Evolutionary conservation across 2,329 filamentous ascomycete genomes (phyloP).

Genomic region (Ceratocystiopsis sp.): DNA sequence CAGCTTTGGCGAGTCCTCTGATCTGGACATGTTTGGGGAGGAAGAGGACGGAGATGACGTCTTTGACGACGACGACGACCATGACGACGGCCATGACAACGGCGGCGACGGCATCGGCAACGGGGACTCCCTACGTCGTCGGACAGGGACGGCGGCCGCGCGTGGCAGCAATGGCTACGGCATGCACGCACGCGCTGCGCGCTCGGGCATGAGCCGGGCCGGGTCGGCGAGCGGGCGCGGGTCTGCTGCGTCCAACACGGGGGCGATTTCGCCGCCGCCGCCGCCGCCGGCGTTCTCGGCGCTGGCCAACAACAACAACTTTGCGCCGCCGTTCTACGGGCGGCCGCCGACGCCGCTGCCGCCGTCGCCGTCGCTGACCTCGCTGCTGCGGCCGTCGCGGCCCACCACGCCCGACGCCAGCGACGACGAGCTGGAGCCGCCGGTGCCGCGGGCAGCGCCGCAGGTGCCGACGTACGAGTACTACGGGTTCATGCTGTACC

Average conservation of each 20-base stretch:
- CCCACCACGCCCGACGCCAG: constrained; percentile 86
- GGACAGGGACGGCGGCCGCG: constrained; percentile 16
- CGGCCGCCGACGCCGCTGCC: constrained; percentile 88
- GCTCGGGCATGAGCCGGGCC: too few relatives aligned
- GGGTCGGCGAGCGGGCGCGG: not conserved
- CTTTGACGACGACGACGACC: constrained; percentile 19
- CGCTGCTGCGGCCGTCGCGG: constrained; percentile 74
- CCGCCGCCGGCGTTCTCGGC: constrained; percentile 10
- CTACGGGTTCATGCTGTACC: constrained; percentile 94
- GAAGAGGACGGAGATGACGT: constrained; percentile 7
- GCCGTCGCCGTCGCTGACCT: constrained; percentile 82
- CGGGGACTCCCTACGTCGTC: too few relatives aligned
- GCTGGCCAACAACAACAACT: constrained; percentile 24
- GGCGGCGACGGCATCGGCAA: constrained; percentile 15
- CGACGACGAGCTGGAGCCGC: constrained; percentile 58
- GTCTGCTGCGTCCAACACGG: constrained; percentile 10
- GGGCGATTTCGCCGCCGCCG: not conserved
- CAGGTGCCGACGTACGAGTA: constrained; percentile 99
- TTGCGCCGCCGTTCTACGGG: constrained; percentile 84
- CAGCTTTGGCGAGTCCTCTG: constrained; percentile 4
- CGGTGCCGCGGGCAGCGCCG: constrained; percentile 68
- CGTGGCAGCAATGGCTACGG: not conserved
- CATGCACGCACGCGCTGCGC: too few relatives aligned
- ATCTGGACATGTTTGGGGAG: constrained; percentile 9
- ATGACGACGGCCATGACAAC: constrained; percentile 10